Percentiles rank a stretch among this genome's conserved stretches.
Conservation (phyloP, 2,329 filamentous ascomycete genomes). For the Fusarium tanahbumbuense region DNA sequence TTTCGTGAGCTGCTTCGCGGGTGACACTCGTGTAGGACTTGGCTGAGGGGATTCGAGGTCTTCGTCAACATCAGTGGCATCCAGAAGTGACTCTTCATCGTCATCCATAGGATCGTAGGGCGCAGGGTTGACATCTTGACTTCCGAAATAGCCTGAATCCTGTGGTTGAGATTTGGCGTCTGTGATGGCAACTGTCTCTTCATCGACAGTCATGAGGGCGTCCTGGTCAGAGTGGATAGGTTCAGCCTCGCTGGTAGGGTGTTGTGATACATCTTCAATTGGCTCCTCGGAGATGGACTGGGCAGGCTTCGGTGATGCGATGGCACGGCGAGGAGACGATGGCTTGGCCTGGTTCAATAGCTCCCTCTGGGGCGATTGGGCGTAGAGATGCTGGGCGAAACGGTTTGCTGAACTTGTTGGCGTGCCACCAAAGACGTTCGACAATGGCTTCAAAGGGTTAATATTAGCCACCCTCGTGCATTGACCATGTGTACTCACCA, state of each 20-base stretch:
- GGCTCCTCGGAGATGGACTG: constrained; percentile 21
- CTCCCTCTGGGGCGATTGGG: constrained; percentile 64
- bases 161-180: constrained; percentile 31
- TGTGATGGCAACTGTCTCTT: not conserved
- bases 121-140: constrained; percentile 58
- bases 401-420: constrained; percentile 66
- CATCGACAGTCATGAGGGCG: constrained; percentile 11
- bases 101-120: constrained; percentile 41
- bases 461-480: constrained; percentile 2
- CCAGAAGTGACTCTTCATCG: constrained; percentile 35
- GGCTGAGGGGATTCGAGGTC: constrained; percentile 33
- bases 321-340: constrained; percentile 49
- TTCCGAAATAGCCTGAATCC: constrained; percentile 80
- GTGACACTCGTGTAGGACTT: constrained; percentile 40
- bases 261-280: constrained; percentile 9
- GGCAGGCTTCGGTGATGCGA: constrained; percentile 48
- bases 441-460: constrained; percentile 64
- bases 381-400: constrained; percentile 61
- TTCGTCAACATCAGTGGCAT: constrained; percentile 32
- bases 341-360: constrained; percentile 51
- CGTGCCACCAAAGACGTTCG: constrained; percentile 68
- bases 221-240: constrained; percentile 25
- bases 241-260: constrained; percentile 12
- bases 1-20: constrained; percentile 1
- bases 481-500: constrained; percentile 62